Evolutionary conservation across 441 rosid genomes (phyloP), one percentile per base, ranked within the genome.

Genomic region (Eruca vesicaria): DNA sequence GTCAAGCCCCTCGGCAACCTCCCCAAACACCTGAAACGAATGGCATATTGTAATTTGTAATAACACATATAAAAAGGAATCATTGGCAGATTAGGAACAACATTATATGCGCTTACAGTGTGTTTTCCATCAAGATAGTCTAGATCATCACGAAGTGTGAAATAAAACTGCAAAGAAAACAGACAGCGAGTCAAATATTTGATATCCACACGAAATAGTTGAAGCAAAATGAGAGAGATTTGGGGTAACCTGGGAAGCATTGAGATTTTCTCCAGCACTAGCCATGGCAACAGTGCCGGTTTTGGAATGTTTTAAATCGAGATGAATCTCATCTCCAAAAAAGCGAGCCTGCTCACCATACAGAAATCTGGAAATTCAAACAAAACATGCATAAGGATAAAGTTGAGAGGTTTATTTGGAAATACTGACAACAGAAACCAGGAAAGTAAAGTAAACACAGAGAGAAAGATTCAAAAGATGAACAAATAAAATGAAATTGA

Each of bases 71-170:
- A 23, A 9, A 65, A 58, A 32, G 33, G 16, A 41, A 38, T 43
- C 7, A 32, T 12, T 23, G 18, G 57, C 52, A 60, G 62, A 69
- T 31, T 9, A 71, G 18, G 26, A 41, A 15, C 45, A 60, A 29
- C 4, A 38, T 19, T 72, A 1, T 26, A 23, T 23, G 75, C 9
- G 74, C 97, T 90, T 79, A 94, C 99, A 2, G 98, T 92, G 83
- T 92, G 98, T 86, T 94, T 96, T 66, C 92, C 98, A 55, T 96
- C 99, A 21, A 96, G 99, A 80, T 94, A 96, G 81, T 92, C 99
- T 23, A 96, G 80, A 74, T 84, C 89, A 83, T 92, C 94, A 29
- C 97, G 95, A 83, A 96, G 74, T 38, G 99, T 92, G 70, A 94
- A 76, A 75, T 94, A 96, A 82, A 96, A 94, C 98, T 96, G 96